Percentiles rank a stretch among this genome's conserved stretches.
Conservation (phyloP, 768 basidiomycete species). For the Agrocybe chaxingu region DNA sequence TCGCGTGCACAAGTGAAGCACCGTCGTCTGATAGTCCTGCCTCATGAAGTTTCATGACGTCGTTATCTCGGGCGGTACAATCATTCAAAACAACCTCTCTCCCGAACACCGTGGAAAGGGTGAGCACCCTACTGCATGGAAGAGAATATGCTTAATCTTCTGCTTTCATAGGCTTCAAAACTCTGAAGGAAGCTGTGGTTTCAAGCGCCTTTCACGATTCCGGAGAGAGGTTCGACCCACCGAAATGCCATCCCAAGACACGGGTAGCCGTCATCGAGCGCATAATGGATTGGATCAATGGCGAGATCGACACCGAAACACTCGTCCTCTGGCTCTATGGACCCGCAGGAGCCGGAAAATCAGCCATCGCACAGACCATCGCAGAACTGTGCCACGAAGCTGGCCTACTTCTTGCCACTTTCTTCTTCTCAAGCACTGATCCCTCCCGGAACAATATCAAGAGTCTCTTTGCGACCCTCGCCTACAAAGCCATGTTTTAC, state of each 20-base stretch:
- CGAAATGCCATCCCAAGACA: constrained; percentile 13
- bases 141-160: too few relatives aligned
- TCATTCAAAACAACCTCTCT: too few relatives aligned
- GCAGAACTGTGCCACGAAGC: background rate
- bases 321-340: constrained; percentile 3
- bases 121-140: too few relatives aligned
- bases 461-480: constrained; percentile 1
- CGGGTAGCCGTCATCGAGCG: constrained; percentile 2
- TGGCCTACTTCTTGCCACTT: background rate
- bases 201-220: constrained; percentile 9
- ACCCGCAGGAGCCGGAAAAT: constrained; percentile 5
- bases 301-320: background rate
- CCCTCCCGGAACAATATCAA: background rate
- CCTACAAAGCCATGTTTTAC: background rate
- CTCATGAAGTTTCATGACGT: too few relatives aligned
- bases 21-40: too few relatives aligned
- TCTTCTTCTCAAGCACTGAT: constrained; percentile 2
- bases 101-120: too few relatives aligned
- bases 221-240: constrained; percentile 6
- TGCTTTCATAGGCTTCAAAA: too few relatives aligned
- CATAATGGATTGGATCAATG: constrained; percentile 2
- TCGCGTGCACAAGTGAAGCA: too few relatives aligned
- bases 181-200: too few relatives aligned
- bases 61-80: too few relatives aligned
- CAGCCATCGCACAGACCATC: constrained; percentile 2